Base-by-base conservation (phyloP, 2,329 filamentous ascomycete genomes). In the Thielaviopsis punctulata region DNA sequence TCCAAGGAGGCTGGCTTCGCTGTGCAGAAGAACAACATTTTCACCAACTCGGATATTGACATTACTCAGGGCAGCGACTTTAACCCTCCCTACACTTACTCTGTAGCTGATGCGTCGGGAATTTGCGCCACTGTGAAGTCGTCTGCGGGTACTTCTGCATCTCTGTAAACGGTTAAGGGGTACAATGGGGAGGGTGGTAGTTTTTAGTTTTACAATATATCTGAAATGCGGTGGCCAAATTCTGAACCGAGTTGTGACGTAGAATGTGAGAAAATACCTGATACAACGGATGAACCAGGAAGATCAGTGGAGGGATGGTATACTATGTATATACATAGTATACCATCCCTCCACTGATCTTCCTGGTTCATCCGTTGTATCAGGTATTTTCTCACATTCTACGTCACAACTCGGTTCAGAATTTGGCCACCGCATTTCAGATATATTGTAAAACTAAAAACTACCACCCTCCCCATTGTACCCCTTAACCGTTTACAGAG, bases 1-100 rank as follows among this genome's bases (percentile, higher is more conserved):
- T 71, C 69, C 41, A 62, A 66, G 12, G 61, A 68, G 45, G 62
- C 61, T 1, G 71, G 71, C 6, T 73, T 67, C 55, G 69, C 68
- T 15, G 64, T 70, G 25, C 60, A 65, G 22, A 62, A 58, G 8
- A 64, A 69, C 56, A 73, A 73, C 53, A 60, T 73, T 58, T 72
- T 71, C 52, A 66, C 56, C 24, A 62, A 65, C 57, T 63, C 60
- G 48, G 59, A 60, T n/a, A 63, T 58, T 12, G 56, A 58, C 6
- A 67, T 67, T 49, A 65, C 65, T 2, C 62, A 64, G 57, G 55
- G 53, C 6, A 62, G 62, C 18, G 60, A 54, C 44, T 57, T 64
- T 43, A 59, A 57, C 15, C 60, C 61, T 10, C 60, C 64, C 4
- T 68, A 66, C 56, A 60, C 57, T 47, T 67, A 67, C 58, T 60